Evolutionary conservation across 2,329 filamentous ascomycete genomes (phyloP).

Genomic region (Periglandula ipomoeae): DNA sequence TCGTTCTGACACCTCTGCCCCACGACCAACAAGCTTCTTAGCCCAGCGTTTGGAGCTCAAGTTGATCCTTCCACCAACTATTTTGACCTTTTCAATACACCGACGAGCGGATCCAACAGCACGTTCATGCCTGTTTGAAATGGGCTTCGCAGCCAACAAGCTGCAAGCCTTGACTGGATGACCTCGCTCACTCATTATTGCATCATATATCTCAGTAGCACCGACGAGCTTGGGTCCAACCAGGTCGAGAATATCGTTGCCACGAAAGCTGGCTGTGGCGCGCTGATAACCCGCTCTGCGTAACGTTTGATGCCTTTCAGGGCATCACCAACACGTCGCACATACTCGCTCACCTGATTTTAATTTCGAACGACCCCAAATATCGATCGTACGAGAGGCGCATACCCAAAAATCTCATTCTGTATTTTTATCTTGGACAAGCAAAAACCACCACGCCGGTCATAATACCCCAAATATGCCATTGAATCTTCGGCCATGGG

Average conservation of each 20-base stretch:
- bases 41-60: not conserved
- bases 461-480: not conserved
- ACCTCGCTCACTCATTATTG: not conserved
- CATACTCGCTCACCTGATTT: not conserved
- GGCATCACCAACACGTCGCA: not conserved
- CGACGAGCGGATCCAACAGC: not conserved
- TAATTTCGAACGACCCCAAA: not conserved
- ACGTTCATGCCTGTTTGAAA: not conserved
- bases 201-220: not conserved
- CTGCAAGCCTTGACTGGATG: not conserved
- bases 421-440: not conserved
- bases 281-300: not conserved
- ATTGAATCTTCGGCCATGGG: constrained; percentile 2
- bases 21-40: too few relatives aligned
- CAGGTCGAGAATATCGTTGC: not conserved
- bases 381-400: not conserved
- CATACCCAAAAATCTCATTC: not conserved
- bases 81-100: not conserved
- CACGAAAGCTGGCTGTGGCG: not conserved
- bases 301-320: not conserved
- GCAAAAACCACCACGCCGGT: not conserved
- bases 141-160: constrained; percentile 1
- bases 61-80: not conserved
- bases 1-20: not conserved
- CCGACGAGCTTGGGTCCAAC: not conserved